Evolutionary conservation across 2,329 filamentous ascomycete genomes (phyloP).

Genomic region (Coniochaeta prunicola): DNA sequence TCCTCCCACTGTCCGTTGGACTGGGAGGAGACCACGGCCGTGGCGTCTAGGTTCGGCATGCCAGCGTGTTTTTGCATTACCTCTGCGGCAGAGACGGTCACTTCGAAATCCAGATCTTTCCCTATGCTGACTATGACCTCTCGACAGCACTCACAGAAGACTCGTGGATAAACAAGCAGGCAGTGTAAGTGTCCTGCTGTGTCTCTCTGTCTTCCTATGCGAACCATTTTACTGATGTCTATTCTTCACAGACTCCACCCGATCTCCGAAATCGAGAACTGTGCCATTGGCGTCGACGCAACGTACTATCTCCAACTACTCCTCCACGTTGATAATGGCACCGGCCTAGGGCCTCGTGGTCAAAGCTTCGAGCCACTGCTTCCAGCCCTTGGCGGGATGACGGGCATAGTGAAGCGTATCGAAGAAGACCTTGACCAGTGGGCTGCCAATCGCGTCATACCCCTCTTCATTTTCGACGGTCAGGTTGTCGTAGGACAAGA

Average conservation of each 20-base stretch:
- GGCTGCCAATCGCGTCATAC: conserved; percentile 62
- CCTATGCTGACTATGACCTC: neutral
- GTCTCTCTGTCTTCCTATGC: neutral
- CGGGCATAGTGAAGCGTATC: conserved; percentile 69
- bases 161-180: conserved; percentile 29
- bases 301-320: conserved; percentile 80
- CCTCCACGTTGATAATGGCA: conserved; percentile 61
- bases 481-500: conserved; percentile 72
- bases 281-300: conserved; percentile 78
- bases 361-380: conserved; percentile 71
- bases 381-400: conserved; percentile 81
- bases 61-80: neutral
- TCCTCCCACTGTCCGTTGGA: neutral
- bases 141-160: conserved; percentile 29
- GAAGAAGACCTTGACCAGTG: conserved; percentile 69
- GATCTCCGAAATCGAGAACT: conserved; percentile 65
- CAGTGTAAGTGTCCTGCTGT: conserved; percentile 16
- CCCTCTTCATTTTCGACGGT: conserved; percentile 88
- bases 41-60: neutral
- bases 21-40: neutral
- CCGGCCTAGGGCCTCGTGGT: conserved; percentile 31
- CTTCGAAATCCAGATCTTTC: neutral
- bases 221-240: conserved; percentile 8
- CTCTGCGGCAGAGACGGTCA: neutral
- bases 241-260: conserved; percentile 42